Conservation (phyloP, 352 stramenopile species). For the Globisporangium paroecandrum region DNA sequence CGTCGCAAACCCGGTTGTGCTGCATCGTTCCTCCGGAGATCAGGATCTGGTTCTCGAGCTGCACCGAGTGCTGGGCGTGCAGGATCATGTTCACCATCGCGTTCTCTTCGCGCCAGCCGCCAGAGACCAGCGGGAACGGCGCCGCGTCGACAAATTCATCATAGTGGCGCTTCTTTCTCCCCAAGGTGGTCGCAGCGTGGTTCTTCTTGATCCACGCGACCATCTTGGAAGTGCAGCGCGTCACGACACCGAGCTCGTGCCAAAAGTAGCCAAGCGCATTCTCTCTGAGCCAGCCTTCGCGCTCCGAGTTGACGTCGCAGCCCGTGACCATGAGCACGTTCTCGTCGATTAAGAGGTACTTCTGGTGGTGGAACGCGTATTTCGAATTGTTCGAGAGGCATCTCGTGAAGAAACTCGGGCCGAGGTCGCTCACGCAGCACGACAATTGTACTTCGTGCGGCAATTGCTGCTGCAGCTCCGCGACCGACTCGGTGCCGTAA, state of each 20-base stretch:
- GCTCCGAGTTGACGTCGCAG: slow-evolving; percentile 72
- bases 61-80: slow-evolving; percentile 51
- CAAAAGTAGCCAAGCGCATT: slow-evolving; percentile 74
- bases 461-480: slow-evolving; percentile 42
- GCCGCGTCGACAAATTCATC: slow-evolving; percentile 51
- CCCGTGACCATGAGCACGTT: slow-evolving; percentile 67
- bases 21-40: slow-evolving; percentile 68
- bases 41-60: slow-evolving; percentile 82
- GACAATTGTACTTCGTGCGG: slow-evolving; percentile 46
- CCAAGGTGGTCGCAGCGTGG: slow-evolving; percentile 25
- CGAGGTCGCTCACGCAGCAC: slow-evolving; percentile 65
- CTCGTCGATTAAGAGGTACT: slow-evolving; percentile 73
- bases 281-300: slow-evolving; percentile 54
- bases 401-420: slow-evolving; percentile 36
- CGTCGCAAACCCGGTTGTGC: slow-evolving; percentile 70
- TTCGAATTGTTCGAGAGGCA: slow-evolving; percentile 75
- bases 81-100: slow-evolving; percentile 83
- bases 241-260: slow-evolving; percentile 63
- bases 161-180: slow-evolving; percentile 42
- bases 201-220: slow-evolving; percentile 58
- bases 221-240: slow-evolving; percentile 46
- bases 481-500: slow-evolving; percentile 65
- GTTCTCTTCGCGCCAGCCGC: slow-evolving; percentile 75
- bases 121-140: slow-evolving; percentile 69
- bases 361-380: slow-evolving; percentile 83